Percentiles rank a stretch among this genome's conserved stretches.
These are phyloP conservation scores for Apiospora arundinis DNA, from an alignment of 2,329 filamentous ascomycete genomes.

Conservation along the genomic window DNA sequence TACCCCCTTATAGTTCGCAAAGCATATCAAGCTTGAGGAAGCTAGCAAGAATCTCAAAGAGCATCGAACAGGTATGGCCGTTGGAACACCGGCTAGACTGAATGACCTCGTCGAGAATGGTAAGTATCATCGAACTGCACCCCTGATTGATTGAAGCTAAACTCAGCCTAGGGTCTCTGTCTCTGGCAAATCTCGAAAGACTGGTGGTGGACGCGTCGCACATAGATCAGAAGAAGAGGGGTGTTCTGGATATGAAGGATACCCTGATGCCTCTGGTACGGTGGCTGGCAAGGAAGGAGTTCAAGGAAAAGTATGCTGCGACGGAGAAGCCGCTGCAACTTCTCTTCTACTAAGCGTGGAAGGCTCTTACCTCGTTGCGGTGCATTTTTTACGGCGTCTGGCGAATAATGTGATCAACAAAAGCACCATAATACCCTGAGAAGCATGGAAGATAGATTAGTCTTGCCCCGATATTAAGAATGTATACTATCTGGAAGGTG, in stretches of 20 bases:
- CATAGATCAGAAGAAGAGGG: conserved; percentile 93
- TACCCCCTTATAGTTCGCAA: conserved; percentile 70
- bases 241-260: conserved; percentile 94
- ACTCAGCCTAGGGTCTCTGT: conserved; percentile 66
- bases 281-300: conserved; percentile 72
- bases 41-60: conserved; percentile 77
- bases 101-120: conserved; percentile 83
- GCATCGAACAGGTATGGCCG: conserved; percentile 79
- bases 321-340: conserved; percentile 64
- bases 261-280: conserved; percentile 80
- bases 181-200: conserved; percentile 72
- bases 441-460: background rate
- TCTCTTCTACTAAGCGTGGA: conserved; percentile 65
- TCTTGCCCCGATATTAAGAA: background rate
- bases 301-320: conserved; percentile 72
- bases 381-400: conserved; percentile 22
- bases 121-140: conserved; percentile 44
- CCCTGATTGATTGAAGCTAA: background rate
- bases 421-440: conserved; percentile 19
- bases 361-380: background rate
- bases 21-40: conserved; percentile 95
- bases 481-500: background rate
- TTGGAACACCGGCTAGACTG: conserved; percentile 86
- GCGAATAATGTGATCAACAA: conserved; percentile 9
- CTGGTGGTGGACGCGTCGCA: conserved; percentile 91